phyloP scores from a whole-genome alignment of 2,329 filamentous ascomycete genomes.

The Cercospora sojina region DNA sequence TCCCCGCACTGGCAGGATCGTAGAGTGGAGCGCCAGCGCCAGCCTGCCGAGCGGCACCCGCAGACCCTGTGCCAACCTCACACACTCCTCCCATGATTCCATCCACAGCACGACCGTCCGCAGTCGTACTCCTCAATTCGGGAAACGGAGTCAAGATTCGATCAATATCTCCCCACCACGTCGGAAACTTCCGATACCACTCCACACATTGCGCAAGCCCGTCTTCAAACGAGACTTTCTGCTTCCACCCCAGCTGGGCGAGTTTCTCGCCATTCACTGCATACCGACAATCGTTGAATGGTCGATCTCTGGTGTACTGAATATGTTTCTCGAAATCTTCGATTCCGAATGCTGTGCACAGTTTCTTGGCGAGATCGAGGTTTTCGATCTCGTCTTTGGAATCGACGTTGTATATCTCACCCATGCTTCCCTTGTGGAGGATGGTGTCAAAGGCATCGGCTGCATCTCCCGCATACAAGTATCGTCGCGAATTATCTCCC shows the following conservation, averaged over 20 bases:
- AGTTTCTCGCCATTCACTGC: constrained; percentile 70
- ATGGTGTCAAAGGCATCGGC: constrained; percentile 82
- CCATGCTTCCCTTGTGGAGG: constrained; percentile 70
- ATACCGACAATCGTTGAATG: constrained; percentile 74
- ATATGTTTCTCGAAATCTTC: constrained; percentile 60
- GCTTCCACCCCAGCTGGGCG: constrained; percentile 65
- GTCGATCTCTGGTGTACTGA: constrained; percentile 73
- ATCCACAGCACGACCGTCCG: neutral
- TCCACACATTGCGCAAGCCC: constrained; percentile 65
- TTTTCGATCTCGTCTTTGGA: constrained; percentile 78
- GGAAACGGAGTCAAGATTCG: constrained; percentile 67
- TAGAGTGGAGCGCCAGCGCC: constrained; percentile 18
- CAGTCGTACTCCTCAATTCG: constrained; percentile 20
- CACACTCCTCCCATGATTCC: constrained; percentile 10
- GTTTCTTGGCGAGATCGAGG: constrained; percentile 63
- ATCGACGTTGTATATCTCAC: constrained; percentile 79
- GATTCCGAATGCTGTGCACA: constrained; percentile 64
- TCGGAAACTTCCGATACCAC: constrained; percentile 67
- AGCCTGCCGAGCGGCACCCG: constrained; percentile 8
- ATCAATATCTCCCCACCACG: constrained; percentile 71
- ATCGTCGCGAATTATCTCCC: constrained; percentile 70
- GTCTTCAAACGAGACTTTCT: constrained; percentile 63
- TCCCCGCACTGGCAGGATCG: constrained; percentile 4
- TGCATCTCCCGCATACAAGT: constrained; percentile 76
- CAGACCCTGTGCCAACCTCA: neutral